Evolutionary conservation across 164 flowering plant species (phyloP), one percentile per base, ranked within the genome.

Genomic region (Chimonanthus salicifolius): DNA sequence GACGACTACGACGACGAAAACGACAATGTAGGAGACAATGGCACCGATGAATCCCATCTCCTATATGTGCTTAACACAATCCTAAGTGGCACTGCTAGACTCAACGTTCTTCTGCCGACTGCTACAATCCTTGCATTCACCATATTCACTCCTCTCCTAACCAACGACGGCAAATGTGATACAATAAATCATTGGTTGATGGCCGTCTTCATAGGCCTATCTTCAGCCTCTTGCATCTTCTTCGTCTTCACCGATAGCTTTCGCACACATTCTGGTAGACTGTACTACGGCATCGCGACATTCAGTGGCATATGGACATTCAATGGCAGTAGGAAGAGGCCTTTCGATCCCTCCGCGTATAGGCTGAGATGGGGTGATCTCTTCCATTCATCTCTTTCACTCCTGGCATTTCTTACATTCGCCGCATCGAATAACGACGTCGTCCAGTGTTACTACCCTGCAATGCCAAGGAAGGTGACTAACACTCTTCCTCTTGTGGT

Each of bases 101-200:
- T 88, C 83, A 87, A 87, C 47, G 73, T 85, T 70, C 89, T 87
- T 20, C 64, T 86, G 44, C 92, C 90, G 7, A 85, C 86, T 1
- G 88, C 84, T 8, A 87, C 88, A 46, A 85, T 89, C 75, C 85
- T 88, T 2, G 82, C 87, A 72, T 88, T 87, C 89, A 76, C 88
- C 78, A 82, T 88, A 49, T 86, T 88, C 45, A 77, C 88, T 21
- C 92, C 92, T 7, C 68, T 88, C 58, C 74, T 87, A 2, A 87
- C 90, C 45, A 82, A 85, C 16, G 83, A 87, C 20, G 92, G 89
- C n/a, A n/a, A 75, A 58, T 89, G 92, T 76, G 64, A 70, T 47
- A 49, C 58, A 0, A 44, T 84, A 1, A 81, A 80, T 78, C 80
- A 79, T 13, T 82, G 85, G 88, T 71, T 86, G 72, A 85, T 78